Evolutionary conservation across 1,284 basidiomycete species (phyloP), one percentile per base, ranked within the genome.

Genomic region (Marasmius tenuissimus): DNA sequence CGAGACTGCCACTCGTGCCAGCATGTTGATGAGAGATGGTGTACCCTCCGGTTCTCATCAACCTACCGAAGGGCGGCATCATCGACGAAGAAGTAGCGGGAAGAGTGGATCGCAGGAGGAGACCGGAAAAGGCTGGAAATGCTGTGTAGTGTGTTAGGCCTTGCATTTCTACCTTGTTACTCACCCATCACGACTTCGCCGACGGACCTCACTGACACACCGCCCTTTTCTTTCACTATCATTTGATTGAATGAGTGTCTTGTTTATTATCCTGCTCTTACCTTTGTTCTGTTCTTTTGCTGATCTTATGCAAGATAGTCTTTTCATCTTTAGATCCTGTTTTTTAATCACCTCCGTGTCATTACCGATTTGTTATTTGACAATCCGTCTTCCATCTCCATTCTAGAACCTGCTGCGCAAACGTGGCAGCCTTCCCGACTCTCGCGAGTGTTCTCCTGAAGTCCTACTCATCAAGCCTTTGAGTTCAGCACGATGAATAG

Each of bases 1-100:
- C 67, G 96, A 98, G 79, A 91, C 93, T 0, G 96, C 96, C 35
- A 97, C 95, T 18, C 83, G 96, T 40, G 94, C 93, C 40, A 95
- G 94, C 70, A 96, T 97, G 91, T 78, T 97, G 61, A 95, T 97
- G 82, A 85, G 94, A 45, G 93, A 95, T 65, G 90, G 89, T 4
- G 88, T 87, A 20, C 85, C 86, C 10, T 76, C 84, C 48, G 79
- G 81, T 66, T 75, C 77, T 47, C 69, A 64, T 37, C 68, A 70
- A 49, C 67, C 68, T 58, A 69, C 72, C 12, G 79, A 79, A 39
- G 72, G 70, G 45, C 76, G 74, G 60, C 82, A 84, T 63, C 81
- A 84, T 68, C 75, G 83, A 69, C 75, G 83, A 70, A 77, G 78
- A 71, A 85, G 83, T 71, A 81, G 82, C 47, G 81, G 81, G 38